Conservation (phyloP, 805 yeast species). For the Ogataea minuta region DNA sequence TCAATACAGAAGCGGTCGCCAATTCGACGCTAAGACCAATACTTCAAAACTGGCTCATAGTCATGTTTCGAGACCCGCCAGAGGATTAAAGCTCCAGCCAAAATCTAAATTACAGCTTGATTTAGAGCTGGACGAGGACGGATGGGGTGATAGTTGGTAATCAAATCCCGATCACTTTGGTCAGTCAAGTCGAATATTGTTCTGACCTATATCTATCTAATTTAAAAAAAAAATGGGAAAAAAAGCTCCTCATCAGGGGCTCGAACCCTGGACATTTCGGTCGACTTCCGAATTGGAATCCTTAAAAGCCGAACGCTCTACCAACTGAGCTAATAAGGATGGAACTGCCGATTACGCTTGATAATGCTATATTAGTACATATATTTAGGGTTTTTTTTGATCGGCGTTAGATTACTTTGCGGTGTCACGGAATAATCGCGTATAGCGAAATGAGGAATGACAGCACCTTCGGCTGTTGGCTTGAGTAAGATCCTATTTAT, state of each 20-base stretch:
- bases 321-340: constrained; percentile 62
- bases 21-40: not conserved
- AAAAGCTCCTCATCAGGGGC: constrained; percentile 54
- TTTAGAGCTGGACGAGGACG: constrained; percentile 37
- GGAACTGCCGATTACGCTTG: constrained; percentile 19
- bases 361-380: not conserved
- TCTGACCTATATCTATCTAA: too few relatives aligned
- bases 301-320: constrained; percentile 68
- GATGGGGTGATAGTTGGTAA: constrained; percentile 42
- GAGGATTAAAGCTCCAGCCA: constrained; percentile 25
- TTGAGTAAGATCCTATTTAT: too few relatives aligned
- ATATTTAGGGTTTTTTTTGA: too few relatives aligned
- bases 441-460: too few relatives aligned
- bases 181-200: too few relatives aligned
- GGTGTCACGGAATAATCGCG: too few relatives aligned
- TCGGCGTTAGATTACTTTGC: too few relatives aligned
- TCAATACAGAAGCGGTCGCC: too few relatives aligned
- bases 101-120: constrained; percentile 35
- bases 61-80: constrained; percentile 5
- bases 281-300: constrained; percentile 33
- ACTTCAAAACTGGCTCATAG: not conserved
- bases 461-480: too few relatives aligned
- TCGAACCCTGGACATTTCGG: constrained; percentile 64
- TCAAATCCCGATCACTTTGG: too few relatives aligned
- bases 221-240: constrained; percentile 10